These are phyloP conservation scores for Oidium heveae DNA, from an alignment of 2,329 filamentous ascomycete species.

Conservation along the genomic window DNA sequence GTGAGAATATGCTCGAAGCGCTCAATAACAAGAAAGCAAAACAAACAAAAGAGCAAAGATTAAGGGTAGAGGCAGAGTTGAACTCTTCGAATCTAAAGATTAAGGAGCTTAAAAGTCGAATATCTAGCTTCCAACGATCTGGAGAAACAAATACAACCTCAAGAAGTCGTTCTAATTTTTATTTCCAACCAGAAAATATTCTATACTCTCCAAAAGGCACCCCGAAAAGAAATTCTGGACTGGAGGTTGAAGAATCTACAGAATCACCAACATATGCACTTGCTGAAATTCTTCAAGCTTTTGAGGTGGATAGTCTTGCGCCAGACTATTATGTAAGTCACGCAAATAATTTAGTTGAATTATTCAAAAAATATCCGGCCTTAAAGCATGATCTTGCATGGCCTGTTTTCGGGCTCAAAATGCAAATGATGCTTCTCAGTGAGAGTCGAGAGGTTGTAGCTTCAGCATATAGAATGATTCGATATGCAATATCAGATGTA, in stretches of 20 bases:
- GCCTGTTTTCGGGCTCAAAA: constrained; percentile 78
- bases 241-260: constrained; percentile 38
- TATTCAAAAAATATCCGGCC: constrained; percentile 83
- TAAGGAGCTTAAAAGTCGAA: constrained; percentile 33
- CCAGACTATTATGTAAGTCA: constrained; percentile 89
- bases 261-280: constrained; percentile 86
- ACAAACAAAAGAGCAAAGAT: constrained; percentile 67
- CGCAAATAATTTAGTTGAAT: constrained; percentile 75
- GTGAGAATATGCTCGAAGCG: constrained; percentile 92
- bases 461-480: constrained; percentile 74
- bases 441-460: constrained; percentile 91
- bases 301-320: constrained; percentile 68
- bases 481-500: constrained; percentile 83
- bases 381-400: constrained; percentile 93
- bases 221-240: constrained; percentile 28
- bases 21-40: constrained; percentile 87
- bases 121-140: constrained; percentile 29
- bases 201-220: constrained; percentile 32
- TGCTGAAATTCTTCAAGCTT: constrained; percentile 66
- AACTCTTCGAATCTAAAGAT: constrained; percentile 61
- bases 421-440: constrained; percentile 89
- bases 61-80: constrained; percentile 64
- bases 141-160: constrained; percentile 22
- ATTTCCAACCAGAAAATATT: constrained; percentile 19
- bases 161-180: constrained; percentile 23